These are phyloP conservation scores for Cystofilobasidium ferigula DNA, from an alignment of 768 basidiomycete species.

Conservation along the genomic window DNA sequence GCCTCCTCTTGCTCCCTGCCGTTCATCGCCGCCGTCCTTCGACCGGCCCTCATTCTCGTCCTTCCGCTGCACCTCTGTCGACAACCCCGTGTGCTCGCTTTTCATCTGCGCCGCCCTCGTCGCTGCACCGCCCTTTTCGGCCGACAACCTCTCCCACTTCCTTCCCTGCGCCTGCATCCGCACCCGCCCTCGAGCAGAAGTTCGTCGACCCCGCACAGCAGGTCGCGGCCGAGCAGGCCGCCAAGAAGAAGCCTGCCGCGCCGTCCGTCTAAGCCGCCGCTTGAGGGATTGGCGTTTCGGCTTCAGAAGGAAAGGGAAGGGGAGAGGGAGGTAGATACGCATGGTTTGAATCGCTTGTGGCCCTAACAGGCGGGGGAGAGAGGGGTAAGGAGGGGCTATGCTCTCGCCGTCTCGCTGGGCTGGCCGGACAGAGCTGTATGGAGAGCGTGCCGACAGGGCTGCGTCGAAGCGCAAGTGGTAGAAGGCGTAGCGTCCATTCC, in stretches of 20 bases:
- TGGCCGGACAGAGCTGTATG: no score
- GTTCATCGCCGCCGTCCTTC: no score
- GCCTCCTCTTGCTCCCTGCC: no score
- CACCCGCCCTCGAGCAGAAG: neutral
- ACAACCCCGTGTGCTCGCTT: no score
- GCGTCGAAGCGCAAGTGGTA: no score
- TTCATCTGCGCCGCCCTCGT: no score
- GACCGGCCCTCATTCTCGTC: neutral
- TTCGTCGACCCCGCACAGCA: constrained; percentile 20
- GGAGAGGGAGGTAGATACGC: neutral
- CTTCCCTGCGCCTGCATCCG: neutral
- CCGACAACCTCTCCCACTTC: neutral
- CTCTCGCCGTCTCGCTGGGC: no score
- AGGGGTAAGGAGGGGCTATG: neutral
- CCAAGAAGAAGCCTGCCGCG: constrained; percentile 16
- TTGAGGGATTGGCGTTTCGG: no score
- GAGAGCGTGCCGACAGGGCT: no score
- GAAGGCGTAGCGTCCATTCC: no score
- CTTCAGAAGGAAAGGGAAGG: neutral
- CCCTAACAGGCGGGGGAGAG: neutral
- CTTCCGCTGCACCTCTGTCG: no score
- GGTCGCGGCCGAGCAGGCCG: neutral
- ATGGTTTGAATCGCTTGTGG: neutral
- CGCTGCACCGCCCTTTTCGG: neutral
- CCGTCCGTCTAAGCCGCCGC: neutral